A percentile compares a stretch with the other conserved stretches of the same genome.
Conservation (phyloP, 2,329 filamentous ascomycete genomes). For the Albophoma yamanashiensis region DNA sequence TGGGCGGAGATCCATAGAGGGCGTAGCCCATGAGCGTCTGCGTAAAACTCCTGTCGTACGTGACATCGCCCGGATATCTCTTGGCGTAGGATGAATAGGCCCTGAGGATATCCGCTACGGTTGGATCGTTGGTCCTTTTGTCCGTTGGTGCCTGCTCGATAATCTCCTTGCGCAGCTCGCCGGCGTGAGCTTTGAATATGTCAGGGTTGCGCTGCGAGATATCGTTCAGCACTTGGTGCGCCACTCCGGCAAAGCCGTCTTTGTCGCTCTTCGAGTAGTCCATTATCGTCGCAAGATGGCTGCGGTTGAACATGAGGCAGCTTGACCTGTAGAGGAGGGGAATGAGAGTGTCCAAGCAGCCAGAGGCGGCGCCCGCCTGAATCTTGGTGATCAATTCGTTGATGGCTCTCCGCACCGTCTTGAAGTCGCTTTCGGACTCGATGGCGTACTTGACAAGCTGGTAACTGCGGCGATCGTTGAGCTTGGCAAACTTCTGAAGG, state of each 20-base stretch:
- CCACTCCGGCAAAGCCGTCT: constrained; percentile 63
- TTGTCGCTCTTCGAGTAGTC: constrained; percentile 78
- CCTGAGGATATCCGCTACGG: constrained; percentile 82
- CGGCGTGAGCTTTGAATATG: constrained; percentile 85
- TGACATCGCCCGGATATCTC: constrained; percentile 75
- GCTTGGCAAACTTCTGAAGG: constrained; percentile 81
- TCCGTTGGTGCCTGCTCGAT: constrained; percentile 68
- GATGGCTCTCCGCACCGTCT: constrained; percentile 79
- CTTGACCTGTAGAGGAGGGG: constrained; percentile 77
- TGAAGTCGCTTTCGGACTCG: constrained; percentile 79
- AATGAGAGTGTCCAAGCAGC: constrained; percentile 66
- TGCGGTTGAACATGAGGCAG: constrained; percentile 84
- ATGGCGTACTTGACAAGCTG: constrained; percentile 81
- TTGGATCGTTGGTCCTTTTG: constrained; percentile 55
- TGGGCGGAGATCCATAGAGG: constrained; percentile 67
- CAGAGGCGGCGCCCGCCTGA: constrained; percentile 52
- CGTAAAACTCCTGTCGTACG: constrained; percentile 67
- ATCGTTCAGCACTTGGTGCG: constrained; percentile 83
- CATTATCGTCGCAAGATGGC: constrained; percentile 84
- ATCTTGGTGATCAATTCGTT: constrained; percentile 81
- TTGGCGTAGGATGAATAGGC: constrained; percentile 87
- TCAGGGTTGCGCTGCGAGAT: constrained; percentile 85
- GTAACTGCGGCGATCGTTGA: constrained; percentile 82
- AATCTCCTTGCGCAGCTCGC: constrained; percentile 80
- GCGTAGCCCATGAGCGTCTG: constrained; percentile 77